Evolutionary conservation across 768 basidiomycete genomes (phyloP), one percentile per base, ranked within the genome.

Genomic region (Leccinum subgranulosum): DNA sequence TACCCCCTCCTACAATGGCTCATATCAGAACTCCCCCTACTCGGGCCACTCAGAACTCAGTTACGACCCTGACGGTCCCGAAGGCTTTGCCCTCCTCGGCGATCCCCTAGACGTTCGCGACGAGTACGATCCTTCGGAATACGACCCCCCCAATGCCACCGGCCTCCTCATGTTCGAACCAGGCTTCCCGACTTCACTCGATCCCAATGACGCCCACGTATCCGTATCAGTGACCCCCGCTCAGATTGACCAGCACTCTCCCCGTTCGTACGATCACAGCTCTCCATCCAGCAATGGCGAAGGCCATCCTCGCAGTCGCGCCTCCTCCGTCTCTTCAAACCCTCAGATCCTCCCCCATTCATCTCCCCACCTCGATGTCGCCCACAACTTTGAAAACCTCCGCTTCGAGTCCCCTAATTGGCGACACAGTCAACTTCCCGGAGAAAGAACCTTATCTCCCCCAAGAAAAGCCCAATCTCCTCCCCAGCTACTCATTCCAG

Each of bases 61-160:
- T 56, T 80, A 79, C 55, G 76, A 76, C 64, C 72, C 75, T 54
- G 78, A 74, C n/a, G 81, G 79, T 10, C 71, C 75, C 31, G 81
- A 82, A 21, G 60, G 72, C 58, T 79, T 83, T 54, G 72, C 71
- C 53, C 69, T 87, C 58, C 81, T 87, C 41, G 76, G 75, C 29
- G 80, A 80, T 55, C 77, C 81, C 41, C 72, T 73, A 23, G 70
- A 71, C 48, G 63, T 54, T 66, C 66, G 67, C 59, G 64, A 73
- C 71, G 85, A 84, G 29, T 91, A 92, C 80, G 84, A 91, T 68
- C 89, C 90, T 4, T 71, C 81, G 28, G 86, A 90, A 55, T 91
- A 83, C 77, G 90, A 92, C 74, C 66, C 74, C 5, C 84, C 87
- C 19, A 70, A 77, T 57, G 73, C 74, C 1, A 67, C 79, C 31